phyloP scores from a whole-genome alignment of 805 yeast species.

The Jamesozyma hellenica region DNA sequence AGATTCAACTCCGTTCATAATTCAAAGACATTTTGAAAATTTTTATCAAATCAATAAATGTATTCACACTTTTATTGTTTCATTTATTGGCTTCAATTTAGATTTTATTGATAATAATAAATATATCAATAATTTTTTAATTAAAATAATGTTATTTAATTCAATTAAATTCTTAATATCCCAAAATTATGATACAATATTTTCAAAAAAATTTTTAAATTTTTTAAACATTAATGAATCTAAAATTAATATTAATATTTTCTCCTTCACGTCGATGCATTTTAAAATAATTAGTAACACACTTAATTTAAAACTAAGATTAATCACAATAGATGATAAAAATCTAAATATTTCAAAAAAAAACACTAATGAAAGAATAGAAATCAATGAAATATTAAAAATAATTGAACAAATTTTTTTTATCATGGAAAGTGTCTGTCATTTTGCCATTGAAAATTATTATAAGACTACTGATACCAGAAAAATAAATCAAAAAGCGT shows the following conservation, averaged over 20 bases:
- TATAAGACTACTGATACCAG: background rate
- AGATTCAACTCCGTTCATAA: background rate
- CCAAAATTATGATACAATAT: background rate
- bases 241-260: background rate
- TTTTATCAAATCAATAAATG: conserved; percentile 8
- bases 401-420: conserved; percentile 1
- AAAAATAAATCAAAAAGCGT: background rate
- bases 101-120: background rate
- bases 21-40: background rate
- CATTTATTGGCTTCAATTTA: conserved; percentile 8
- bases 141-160: background rate
- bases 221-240: background rate
- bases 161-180: background rate
- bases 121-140: background rate
- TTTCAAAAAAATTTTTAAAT: background rate
- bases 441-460: background rate
- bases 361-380: background rate
- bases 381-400: background rate
- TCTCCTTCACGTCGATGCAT: background rate
- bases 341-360: background rate
- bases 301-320: conserved; percentile 5
- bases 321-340: background rate
- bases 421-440: conserved; percentile 4
- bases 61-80: conserved; percentile 15
- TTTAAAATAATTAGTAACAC: conserved; percentile 1